Base-by-base conservation (phyloP, 2,329 filamentous ascomycete species). In the Aspergillus amoenus region DNA sequence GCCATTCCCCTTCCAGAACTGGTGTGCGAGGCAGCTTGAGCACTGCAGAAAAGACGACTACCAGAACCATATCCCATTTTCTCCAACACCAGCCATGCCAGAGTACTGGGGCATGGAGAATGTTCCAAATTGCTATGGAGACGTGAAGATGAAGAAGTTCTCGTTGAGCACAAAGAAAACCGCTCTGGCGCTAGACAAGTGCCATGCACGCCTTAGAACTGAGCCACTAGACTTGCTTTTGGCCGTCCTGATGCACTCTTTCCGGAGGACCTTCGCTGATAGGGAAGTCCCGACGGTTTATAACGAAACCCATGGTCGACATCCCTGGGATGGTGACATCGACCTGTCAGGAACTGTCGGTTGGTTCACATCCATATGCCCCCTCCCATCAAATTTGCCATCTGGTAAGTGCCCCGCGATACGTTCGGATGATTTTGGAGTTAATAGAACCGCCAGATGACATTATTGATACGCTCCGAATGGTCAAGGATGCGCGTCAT, bases 291-390 rank as follows among this genome's bases (percentile, higher is more conserved):
- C 79, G 0, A 75, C 77, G 0, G 71, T 82, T 12, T 80, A 78
- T 61, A 81, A 79, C 43, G 80, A 82, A 66, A 77, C 78, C 1
- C 79, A 81, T 55, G 79, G 79, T 6, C 74, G 79, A 21, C 78
- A 81, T 61, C 61, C 76, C 0, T 80, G 78, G 70, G 71, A 78
- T 56, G 45, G 71, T 3, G 71, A 30, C 3, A 30, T 66, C n/a
- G 79, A 81, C 52, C 70, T 80, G 4, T 78, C 78, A 1, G 66
- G 74, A 24, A 81, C 79, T 0, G 71, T 81, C 9, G 79, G 79
- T 4, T 82, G 79, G 79, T 82, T 81, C 53, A 81, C 79, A 0
- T 78, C 79, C 32, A 70, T 81, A 52, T 75, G 73, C 24, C 79
- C 78, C n/a, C 62, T 81, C 3, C 70, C 27, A 30, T 9, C 27